A percentile compares a stretch with the other conserved stretches of the same genome.
These are phyloP conservation scores for Nakazawaea anatomiae DNA, from an alignment of 805 yeast genomes.

Conservation along the genomic window DNA sequence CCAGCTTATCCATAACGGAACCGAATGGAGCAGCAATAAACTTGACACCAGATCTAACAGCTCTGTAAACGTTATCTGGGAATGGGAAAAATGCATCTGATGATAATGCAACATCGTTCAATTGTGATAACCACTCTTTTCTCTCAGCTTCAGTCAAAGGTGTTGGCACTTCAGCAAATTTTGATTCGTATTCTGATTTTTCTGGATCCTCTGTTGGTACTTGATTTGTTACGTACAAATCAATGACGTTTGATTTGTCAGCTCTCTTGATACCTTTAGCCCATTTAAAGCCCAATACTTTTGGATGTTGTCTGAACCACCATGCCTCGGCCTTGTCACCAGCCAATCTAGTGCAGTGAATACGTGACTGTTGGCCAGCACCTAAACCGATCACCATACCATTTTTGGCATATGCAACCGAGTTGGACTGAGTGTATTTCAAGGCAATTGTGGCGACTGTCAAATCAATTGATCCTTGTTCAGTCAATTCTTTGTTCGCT, in stretches of 20 bases:
- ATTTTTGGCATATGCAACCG: conserved; percentile 96
- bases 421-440: conserved; percentile 97
- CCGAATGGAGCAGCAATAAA: conserved; percentile 97
- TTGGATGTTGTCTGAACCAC: conserved; percentile 99
- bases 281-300: conserved; percentile 90
- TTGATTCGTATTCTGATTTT: conserved; percentile 84
- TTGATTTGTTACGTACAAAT: conserved; percentile 85
- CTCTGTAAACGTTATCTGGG: conserved; percentile 98
- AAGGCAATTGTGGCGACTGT: conserved; percentile 96
- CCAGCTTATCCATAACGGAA: conserved; percentile 96
- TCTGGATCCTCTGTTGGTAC: conserved; percentile 91
- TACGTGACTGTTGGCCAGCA: conserved; percentile 99
- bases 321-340: conserved; percentile 99
- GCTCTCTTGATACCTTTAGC: conserved; percentile 98
- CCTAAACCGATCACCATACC: conserved; percentile 99
- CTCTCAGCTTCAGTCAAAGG: conserved; percentile 83
- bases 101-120: conserved; percentile 82
- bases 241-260: conserved; percentile 97
- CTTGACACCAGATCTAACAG: conserved; percentile 94
- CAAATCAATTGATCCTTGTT: conserved; percentile 89
- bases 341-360: conserved; percentile 98
- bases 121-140: conserved; percentile 76
- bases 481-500: conserved; percentile 77
- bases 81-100: conserved; percentile 99
- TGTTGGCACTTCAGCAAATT: conserved; percentile 76